Evolutionary conservation across 129 eudicot species (phyloP), one percentile per base, ranked within the genome.

Genomic region (Flaveria robusta): DNA sequence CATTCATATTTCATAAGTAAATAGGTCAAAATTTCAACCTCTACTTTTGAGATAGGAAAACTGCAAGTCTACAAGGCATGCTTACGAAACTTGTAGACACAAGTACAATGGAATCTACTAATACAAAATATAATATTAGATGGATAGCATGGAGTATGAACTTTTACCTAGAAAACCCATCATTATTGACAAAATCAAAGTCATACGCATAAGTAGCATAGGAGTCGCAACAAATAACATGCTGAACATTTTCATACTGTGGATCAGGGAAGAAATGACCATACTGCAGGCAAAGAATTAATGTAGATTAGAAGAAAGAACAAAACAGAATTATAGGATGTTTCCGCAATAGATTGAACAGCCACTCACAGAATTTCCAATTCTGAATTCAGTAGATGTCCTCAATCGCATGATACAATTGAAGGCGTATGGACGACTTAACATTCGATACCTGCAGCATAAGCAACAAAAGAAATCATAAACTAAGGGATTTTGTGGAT

Each of bases 251-350:
- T 82, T 94, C 99, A 80, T 94, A 94, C 70, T 91, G 93, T 29
- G 99, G 99, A 81, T 94, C 97, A 4, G 99, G 99, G 87, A 91
- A 94, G 83, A 94, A 94, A 81, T 94, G 99, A 50, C 99, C 99
- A 89, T 85, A 94, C 99, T 91, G 96, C 83, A 84, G 75, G 31
- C 71, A 71, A 58, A 58, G 26, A 78, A n/a, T 46, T 19, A 9
- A 56, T 29, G 24, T 54, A 72, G 45, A 70, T 81, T 46, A 79
- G 47, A 77, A 54, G 50, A 63, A 68, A 13, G 67, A 55, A 58
- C 31, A 72, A 58, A 63, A 55, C 31, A 60, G 29, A 75, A 62
- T 42, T 24, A 52, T 14, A 65, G 2, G 15, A 71, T 24, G 56
- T 18, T 12, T 55, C 31, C 1, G 49, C 58, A 68, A 20, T 37